Conservation (phyloP, 2,329 filamentous ascomycete genomes). For the Aotearoamyces nothofagi region DNA sequence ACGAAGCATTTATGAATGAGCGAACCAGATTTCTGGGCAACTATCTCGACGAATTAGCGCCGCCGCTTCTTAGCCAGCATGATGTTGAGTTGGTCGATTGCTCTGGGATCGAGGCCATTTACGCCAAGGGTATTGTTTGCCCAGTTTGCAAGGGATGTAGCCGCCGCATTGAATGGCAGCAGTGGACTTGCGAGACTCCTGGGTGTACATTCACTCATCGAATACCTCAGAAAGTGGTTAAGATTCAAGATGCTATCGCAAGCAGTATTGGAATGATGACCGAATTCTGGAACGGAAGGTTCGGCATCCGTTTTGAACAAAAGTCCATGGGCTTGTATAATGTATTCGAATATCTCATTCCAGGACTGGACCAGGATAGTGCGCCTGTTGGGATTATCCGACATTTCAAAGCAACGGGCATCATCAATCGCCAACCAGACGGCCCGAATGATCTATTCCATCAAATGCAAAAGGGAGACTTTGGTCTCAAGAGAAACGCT, state of each 20-base stretch:
- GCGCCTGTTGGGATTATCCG: conserved; percentile 32
- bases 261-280: not conserved
- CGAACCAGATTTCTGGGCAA: conserved; percentile 26
- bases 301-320: not conserved
- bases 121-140: conserved; percentile 52
- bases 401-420: conserved; percentile 39
- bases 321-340: conserved; percentile 13
- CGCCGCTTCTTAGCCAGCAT: conserved; percentile 23
- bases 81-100: conserved; percentile 17
- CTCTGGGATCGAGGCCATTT: conserved; percentile 31
- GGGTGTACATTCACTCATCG: conserved; percentile 31
- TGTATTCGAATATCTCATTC: conserved; percentile 28
- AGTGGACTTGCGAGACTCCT: conserved; percentile 42
- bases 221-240: conserved; percentile 3
- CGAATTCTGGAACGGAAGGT: not conserved
- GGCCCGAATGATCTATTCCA: conserved; percentile 49
- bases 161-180: conserved; percentile 41
- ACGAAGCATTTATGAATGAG: conserved; percentile 38
- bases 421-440: conserved; percentile 30
- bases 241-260: conserved; percentile 7
- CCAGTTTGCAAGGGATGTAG: conserved; percentile 46
- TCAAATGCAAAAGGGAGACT: conserved; percentile 26
- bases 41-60: conserved; percentile 22
- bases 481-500: conserved; percentile 29
- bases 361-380: conserved; percentile 22